Conservation (phyloP, 2,329 filamentous ascomycete genomes). For the Periconia sp. region DNA sequence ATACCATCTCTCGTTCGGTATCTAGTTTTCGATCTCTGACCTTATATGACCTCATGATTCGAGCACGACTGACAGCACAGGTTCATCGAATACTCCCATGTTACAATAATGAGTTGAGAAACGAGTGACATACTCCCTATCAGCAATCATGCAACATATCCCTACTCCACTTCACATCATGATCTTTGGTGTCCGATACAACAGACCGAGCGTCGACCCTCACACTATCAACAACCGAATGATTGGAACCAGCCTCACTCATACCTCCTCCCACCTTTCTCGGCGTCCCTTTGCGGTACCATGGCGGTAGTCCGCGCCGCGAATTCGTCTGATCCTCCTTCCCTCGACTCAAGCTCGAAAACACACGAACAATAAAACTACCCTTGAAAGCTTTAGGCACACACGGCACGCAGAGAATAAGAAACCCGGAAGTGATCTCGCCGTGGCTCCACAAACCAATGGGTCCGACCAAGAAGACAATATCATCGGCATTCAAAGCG, state of each 20-base stretch:
- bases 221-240: background rate
- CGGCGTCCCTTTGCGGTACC: background rate
- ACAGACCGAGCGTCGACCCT: background rate
- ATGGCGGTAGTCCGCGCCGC: background rate
- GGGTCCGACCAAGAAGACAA: constrained; percentile 3
- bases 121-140: no score
- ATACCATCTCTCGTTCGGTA: no score
- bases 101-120: no score
- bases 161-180: no score
- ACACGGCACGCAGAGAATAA: constrained; percentile 4
- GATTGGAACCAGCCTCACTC: background rate
- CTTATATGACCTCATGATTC: no score
- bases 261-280: background rate
- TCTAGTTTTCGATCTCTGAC: no score
- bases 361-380: background rate
- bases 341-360: background rate
- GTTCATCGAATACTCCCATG: no score
- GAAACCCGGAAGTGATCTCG: constrained; percentile 4
- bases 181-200: no score
- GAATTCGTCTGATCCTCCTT: background rate
- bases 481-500: constrained; percentile 1
- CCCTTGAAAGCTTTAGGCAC: constrained; percentile 2
- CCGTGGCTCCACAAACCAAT: constrained; percentile 6
- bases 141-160: no score
- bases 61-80: no score